A percentile compares a stretch with the other conserved stretches of the same genome.
These are phyloP conservation scores for Gracilariopsis chorda DNA, from an alignment of 23 red algal genomes.

Conservation along the genomic window DNA sequence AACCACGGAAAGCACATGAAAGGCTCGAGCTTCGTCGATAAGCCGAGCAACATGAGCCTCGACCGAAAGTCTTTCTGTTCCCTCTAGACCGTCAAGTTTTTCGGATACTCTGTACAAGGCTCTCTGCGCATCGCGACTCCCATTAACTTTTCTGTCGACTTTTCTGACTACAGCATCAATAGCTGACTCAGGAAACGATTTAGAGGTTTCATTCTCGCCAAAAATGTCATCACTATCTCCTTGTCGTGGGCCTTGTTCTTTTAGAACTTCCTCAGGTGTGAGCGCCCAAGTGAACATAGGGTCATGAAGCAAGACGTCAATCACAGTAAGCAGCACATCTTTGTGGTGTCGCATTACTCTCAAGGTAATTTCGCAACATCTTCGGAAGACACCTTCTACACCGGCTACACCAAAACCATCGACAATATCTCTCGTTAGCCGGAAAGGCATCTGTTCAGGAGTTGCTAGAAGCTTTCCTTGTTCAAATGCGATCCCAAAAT, in stretches of 20 bases:
- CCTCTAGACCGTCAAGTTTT: conserved; percentile 72
- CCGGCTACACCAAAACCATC: conserved; percentile 89
- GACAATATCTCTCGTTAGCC: conserved; percentile 91
- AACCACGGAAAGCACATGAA: conserved; percentile 35
- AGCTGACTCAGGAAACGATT: conserved; percentile 8
- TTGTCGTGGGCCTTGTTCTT: not conserved
- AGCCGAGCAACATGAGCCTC: conserved; percentile 73
- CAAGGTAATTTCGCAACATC: conserved; percentile 79
- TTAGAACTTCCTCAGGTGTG: conserved; percentile 55
- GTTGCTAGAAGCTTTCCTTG: conserved; percentile 77
- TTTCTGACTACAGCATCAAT: conserved; percentile 22
- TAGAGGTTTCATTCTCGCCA: not conserved
- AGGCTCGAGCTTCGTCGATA: conserved; percentile 53
- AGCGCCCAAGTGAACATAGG: conserved; percentile 85
- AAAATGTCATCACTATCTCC: not conserved
- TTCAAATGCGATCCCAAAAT: conserved; percentile 95
- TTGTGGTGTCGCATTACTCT: conserved; percentile 77
- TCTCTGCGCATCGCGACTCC: conserved; percentile 42
- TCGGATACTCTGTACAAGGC: conserved; percentile 52
- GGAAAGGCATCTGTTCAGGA: conserved; percentile 94
- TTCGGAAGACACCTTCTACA: conserved; percentile 92
- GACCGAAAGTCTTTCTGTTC: conserved; percentile 63
- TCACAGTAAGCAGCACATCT: conserved; percentile 74
- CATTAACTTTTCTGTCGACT: conserved; percentile 40
- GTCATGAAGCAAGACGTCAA: conserved; percentile 97